A percentile compares a stretch with the other conserved stretches of the same genome.
phyloP scores from a whole-genome alignment of 1,284 basidiomycete species.

The Ustilago loliicola region DNA sequence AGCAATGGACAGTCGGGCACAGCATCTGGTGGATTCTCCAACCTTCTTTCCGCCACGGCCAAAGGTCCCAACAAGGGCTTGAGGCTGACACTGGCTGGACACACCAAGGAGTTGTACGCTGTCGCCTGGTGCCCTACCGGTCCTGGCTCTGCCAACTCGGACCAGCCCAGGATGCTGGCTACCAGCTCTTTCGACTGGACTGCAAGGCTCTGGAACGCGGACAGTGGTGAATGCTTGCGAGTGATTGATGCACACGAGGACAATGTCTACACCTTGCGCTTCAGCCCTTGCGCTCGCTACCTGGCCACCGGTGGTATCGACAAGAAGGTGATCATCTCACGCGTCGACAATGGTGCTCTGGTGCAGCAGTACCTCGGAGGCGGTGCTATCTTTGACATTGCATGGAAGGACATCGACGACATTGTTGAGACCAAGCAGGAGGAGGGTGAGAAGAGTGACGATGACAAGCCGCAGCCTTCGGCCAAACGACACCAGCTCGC shows the following conservation, averaged over 20 bases:
- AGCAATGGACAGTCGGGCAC: slow-evolving; percentile 33
- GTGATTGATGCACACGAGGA: slow-evolving; percentile 65
- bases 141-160: slow-evolving; percentile 55
- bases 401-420: slow-evolving; percentile 51
- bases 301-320: slow-evolving; percentile 69
- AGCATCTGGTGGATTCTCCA: slow-evolving; percentile 20
- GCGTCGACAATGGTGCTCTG: slow-evolving; percentile 54
- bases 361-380: slow-evolving; percentile 57
- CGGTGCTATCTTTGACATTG: slow-evolving; percentile 54
- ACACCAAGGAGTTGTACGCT: slow-evolving; percentile 68
- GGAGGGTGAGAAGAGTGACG: slow-evolving; percentile 33
- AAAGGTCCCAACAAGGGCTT: slow-evolving; percentile 56
- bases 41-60: slow-evolving; percentile 30
- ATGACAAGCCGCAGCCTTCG: slow-evolving; percentile 19
- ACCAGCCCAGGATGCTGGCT: slow-evolving; percentile 66
- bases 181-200: slow-evolving; percentile 68
- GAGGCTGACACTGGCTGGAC: slow-evolving; percentile 57
- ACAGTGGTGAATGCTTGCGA: slow-evolving; percentile 64
- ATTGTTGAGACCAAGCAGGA: slow-evolving; percentile 42
- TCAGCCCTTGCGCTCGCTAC: slow-evolving; percentile 65
- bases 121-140: slow-evolving; percentile 66
- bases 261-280: slow-evolving; percentile 65
- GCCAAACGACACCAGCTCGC: slow-evolving; percentile 58
- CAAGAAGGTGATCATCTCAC: slow-evolving; percentile 59
- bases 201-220: slow-evolving; percentile 68